Conservation (phyloP, 805 yeast species). For the Metschnikowia borealis region DNA sequence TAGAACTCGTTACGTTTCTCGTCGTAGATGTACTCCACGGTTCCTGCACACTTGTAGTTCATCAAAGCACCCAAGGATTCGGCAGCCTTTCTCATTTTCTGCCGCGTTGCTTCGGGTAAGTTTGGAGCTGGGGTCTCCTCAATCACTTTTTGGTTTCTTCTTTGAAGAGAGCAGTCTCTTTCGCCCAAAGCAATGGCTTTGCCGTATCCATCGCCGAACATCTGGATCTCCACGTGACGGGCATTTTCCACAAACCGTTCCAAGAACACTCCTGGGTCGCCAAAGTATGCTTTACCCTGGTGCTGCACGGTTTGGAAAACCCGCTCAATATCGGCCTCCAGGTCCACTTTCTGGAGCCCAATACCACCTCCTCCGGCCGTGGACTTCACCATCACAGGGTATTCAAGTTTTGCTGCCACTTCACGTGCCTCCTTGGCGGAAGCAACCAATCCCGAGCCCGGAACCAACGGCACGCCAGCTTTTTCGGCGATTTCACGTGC, state of each 20-base stretch:
- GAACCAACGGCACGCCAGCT: conserved; percentile 95
- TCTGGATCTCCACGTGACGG: conserved; percentile 94
- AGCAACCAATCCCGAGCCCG: conserved; percentile 86
- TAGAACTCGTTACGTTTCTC: conserved; percentile 82
- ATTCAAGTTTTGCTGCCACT: conserved; percentile 70
- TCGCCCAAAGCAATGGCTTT: conserved; percentile 92
- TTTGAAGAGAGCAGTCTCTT: conserved; percentile 95
- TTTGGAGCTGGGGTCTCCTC: conserved; percentile 99
- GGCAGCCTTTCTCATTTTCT: conserved; percentile 74
- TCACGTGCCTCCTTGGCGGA: conserved; percentile 69
- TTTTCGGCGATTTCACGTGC: conserved; percentile 89
- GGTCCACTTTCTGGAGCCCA: conserved; percentile 90
- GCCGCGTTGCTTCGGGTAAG: conserved; percentile 75
- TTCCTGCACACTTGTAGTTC: conserved; percentile 95
- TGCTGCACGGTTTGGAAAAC: conserved; percentile 90
- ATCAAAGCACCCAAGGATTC: conserved; percentile 76
- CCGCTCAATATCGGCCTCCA: conserved; percentile 71
- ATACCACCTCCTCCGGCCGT: conserved; percentile 99
- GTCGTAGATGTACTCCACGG: conserved; percentile 94
- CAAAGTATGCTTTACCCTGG: conserved; percentile 89
- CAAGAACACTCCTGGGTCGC: conserved; percentile 91
- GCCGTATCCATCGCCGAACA: conserved; percentile 95
- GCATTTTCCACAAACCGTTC: conserved; percentile 94
- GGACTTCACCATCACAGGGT: conserved; percentile 93
- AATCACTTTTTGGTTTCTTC: conserved; percentile 93